Conservation (phyloP, 192 early-diverging fungal species). For the Cladochytrium replicatum region DNA sequence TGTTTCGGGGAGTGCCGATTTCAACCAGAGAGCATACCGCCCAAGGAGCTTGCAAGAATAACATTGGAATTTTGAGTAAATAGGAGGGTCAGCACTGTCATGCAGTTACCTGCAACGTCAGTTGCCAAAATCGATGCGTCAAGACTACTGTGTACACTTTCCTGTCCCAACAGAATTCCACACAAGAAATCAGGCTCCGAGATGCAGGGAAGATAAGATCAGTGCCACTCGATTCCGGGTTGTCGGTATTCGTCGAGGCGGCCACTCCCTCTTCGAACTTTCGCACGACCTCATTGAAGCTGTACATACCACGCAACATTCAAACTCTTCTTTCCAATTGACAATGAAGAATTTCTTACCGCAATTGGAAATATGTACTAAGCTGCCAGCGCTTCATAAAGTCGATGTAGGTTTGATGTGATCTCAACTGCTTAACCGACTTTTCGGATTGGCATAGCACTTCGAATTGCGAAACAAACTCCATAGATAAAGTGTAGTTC, state of each 20-base stretch:
- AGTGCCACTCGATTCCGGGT: neutral
- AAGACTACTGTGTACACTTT: constrained; percentile 12
- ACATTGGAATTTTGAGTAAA: too few species aligned
- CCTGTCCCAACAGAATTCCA: constrained; percentile 26
- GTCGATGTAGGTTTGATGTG: constrained; percentile 14
- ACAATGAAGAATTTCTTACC: constrained; percentile 7
- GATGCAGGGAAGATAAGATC: neutral
- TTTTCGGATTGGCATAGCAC: constrained; percentile 3
- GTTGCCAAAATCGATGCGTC: constrained; percentile 25
- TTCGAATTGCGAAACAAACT: constrained; percentile 15
- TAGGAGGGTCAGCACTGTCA: too few species aligned
- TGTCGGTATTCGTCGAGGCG: neutral
- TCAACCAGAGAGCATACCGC: constrained; percentile 13
- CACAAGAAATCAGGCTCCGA: constrained; percentile 4
- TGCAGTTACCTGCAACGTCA: constrained; percentile 29
- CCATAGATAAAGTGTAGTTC: constrained; percentile 19
- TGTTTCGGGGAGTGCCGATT: neutral
- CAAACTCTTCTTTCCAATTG: neutral
- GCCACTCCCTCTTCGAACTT: constrained; percentile 13
- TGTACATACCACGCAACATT: neutral
- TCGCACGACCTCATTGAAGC: constrained; percentile 27
- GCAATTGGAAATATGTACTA: constrained; percentile 31
- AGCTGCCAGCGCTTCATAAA: constrained; percentile 40
- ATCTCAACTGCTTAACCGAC: constrained; percentile 12
- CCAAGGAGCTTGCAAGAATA: constrained; percentile 11